phyloP scores from a whole-genome alignment of 1,139 yeast species.

The Magnusiomyces magnusii region DNA sequence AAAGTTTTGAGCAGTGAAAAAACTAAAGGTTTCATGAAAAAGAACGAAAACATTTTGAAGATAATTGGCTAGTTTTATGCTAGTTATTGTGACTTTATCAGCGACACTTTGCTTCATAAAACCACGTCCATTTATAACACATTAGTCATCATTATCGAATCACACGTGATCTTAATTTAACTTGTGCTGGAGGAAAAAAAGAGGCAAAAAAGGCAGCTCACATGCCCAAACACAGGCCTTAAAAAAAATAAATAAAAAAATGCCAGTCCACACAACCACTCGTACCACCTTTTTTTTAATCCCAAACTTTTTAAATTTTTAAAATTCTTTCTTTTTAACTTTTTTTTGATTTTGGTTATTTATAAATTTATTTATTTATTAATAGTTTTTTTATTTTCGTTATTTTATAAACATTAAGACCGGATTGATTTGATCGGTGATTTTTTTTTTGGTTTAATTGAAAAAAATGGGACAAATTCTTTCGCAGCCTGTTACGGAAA shows the following conservation, averaged over 20 bases:
- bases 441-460: not conserved
- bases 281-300: not conserved
- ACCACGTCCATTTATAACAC: too few species aligned
- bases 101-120: too few species aligned
- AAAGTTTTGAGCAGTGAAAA: conserved; percentile 41
- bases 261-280: not conserved
- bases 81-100: too few species aligned
- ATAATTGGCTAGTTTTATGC: not conserved
- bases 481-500: conserved; percentile 65
- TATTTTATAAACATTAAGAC: not conserved
- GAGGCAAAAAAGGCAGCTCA: too few species aligned
- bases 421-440: not conserved
- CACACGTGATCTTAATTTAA: too few species aligned
- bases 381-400: not conserved
- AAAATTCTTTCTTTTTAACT: not conserved
- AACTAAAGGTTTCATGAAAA: not conserved
- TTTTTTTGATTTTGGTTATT: not conserved
- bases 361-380: not conserved
- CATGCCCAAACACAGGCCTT: too few species aligned
- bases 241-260: not conserved
- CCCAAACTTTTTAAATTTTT: not conserved
- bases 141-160: too few species aligned
- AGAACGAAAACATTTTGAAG: conserved; percentile 5
- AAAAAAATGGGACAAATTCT: conserved; percentile 63
- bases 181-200: too few species aligned